phyloP scores from a whole-genome alignment of 306 rosid species.

The Spatholobus suberectus region DNA sequence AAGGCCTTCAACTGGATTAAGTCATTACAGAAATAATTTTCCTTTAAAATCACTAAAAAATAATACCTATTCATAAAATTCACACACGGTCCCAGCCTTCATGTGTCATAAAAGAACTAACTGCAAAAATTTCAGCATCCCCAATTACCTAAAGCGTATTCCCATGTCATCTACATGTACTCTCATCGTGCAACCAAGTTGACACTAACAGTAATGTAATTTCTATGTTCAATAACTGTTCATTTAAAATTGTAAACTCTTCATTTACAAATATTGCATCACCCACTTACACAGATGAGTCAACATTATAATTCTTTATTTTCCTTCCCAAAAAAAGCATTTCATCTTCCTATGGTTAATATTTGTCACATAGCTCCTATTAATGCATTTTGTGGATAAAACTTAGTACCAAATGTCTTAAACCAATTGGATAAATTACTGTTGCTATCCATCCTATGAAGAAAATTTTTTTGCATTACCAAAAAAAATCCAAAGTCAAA shows the following conservation, averaged over 20 bases:
- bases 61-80: slow-evolving; percentile 67
- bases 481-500: too few species aligned
- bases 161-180: neutral
- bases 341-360: neutral
- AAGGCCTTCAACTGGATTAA: slow-evolving; percentile 16
- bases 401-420: too few species aligned
- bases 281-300: neutral
- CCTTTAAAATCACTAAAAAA: neutral
- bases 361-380: too few species aligned
- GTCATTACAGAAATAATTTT: slow-evolving; percentile 1
- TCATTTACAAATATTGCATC: slow-evolving; percentile 9
- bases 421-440: too few species aligned
- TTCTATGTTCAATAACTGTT: neutral
- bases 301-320: neutral
- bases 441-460: too few species aligned
- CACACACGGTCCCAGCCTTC: slow-evolving; percentile 99
- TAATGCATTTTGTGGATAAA: too few species aligned
- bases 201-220: neutral
- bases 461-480: too few species aligned
- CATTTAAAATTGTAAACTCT: slow-evolving; percentile 4
- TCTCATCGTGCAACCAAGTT: neutral
- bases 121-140: slow-evolving; percentile 59
- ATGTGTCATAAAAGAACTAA: slow-evolving; percentile 99
- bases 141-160: slow-evolving; percentile 28
- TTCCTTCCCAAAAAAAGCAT: neutral